Percentiles rank a stretch among this genome's conserved stretches.
These are phyloP conservation scores for Aureobasidium lini DNA, from an alignment of 2,329 filamentous ascomycete genomes.

Conservation along the genomic window DNA sequence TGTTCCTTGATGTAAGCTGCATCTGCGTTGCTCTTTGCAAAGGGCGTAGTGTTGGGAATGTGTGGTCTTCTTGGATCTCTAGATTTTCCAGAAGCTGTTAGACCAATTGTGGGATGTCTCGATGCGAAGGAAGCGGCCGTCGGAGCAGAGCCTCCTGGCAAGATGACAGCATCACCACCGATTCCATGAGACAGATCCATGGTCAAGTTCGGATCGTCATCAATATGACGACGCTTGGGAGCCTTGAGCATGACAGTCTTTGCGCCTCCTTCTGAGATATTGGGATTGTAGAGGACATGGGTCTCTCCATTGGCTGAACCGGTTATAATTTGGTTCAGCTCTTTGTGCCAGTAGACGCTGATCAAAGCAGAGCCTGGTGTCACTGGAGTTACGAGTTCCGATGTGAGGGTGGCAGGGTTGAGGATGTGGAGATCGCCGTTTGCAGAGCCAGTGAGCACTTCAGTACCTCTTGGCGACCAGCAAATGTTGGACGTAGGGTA, in stretches of 20 bases:
- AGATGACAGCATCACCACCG: conserved; percentile 74
- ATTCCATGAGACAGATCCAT: conserved; percentile 76
- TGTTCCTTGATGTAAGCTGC: conserved; percentile 81
- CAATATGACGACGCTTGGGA: conserved; percentile 89
- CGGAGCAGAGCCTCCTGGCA: conserved; percentile 35
- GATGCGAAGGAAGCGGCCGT: conserved; percentile 43
- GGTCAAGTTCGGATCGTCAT: conserved; percentile 82
- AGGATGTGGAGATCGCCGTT: conserved; percentile 85
- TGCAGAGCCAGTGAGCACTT: conserved; percentile 81
- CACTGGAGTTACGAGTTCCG: conserved; percentile 82
- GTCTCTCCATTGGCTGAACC: conserved; percentile 87
- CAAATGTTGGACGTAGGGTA: conserved; percentile 80
- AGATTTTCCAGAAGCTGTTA: conserved; percentile 70
- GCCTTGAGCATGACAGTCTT: conserved; percentile 86
- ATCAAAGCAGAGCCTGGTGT: conserved; percentile 78
- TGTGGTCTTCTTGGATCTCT: conserved; percentile 79
- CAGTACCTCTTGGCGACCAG: conserved; percentile 77
- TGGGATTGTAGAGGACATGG: conserved; percentile 83
- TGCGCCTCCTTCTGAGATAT: conserved; percentile 72
- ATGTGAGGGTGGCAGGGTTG: conserved; percentile 80
- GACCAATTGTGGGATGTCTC: conserved; percentile 61
- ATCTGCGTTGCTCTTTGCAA: conserved; percentile 83
- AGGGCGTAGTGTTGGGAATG: conserved; percentile 76
- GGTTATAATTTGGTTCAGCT: conserved; percentile 92
- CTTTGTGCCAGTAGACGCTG: conserved; percentile 82